Conservation (phyloP, 139 green algal genomes). For the Micractinium sp. region DNA sequence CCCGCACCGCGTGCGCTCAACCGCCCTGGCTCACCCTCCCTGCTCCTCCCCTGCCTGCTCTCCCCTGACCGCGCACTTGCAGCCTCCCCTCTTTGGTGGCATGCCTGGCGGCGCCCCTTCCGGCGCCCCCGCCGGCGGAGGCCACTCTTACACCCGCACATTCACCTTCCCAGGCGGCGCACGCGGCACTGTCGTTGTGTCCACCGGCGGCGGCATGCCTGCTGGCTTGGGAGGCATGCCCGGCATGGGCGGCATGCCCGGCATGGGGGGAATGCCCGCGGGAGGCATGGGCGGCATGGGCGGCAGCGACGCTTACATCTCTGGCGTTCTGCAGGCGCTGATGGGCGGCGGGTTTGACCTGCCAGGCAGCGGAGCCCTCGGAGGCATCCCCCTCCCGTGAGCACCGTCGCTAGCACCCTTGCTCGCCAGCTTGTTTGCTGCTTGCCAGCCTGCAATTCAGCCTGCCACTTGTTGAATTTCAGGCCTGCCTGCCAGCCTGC, state of each 20-base stretch:
- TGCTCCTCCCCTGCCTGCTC: neutral
- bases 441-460: too few species aligned
- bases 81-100: neutral
- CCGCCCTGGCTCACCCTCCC: neutral
- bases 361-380: too few species aligned
- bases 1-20: neutral
- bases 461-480: too few species aligned
- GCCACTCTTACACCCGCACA: neutral
- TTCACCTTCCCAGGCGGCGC: conserved; percentile 13
- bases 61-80: neutral
- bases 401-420: too few species aligned
- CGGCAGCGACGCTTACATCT: neutral
- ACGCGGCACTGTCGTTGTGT: neutral
- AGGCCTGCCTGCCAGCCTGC: too few species aligned
- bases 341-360: neutral
- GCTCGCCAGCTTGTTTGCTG: too few species aligned
- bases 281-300: neutral
- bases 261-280: neutral
- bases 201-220: neutral
- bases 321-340: conserved; percentile 5
- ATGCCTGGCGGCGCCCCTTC: neutral
- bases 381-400: too few species aligned
- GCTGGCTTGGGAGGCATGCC: neutral
- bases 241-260: neutral
- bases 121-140: neutral